phyloP scores from a whole-genome alignment of 2,329 filamentous ascomycete genomes.

The Shiraia sp. region DNA sequence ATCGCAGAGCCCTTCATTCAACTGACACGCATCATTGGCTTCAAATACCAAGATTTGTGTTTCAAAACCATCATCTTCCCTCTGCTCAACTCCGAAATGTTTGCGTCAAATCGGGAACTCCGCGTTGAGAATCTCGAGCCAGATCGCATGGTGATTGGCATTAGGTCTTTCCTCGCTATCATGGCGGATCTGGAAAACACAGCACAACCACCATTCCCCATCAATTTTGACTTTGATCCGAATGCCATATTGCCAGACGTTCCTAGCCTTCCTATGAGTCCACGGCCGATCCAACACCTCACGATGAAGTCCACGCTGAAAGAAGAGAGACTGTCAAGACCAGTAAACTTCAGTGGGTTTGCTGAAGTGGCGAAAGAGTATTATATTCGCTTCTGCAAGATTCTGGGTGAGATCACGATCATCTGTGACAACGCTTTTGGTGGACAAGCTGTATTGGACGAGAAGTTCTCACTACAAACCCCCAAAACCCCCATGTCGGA shows the following conservation, averaged over 20 bases:
- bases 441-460: conserved; percentile 90
- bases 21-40: conserved; percentile 91
- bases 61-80: conserved; percentile 94
- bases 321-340: conserved; percentile 69
- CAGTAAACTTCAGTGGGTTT: conserved; percentile 64
- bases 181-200: conserved; percentile 91
- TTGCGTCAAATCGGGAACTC: conserved; percentile 74
- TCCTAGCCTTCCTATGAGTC: conserved; percentile 36
- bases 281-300: conserved; percentile 35
- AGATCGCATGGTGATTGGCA: conserved; percentile 96
- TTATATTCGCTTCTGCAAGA: conserved; percentile 90
- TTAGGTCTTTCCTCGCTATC: conserved; percentile 88
- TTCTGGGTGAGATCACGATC: conserved; percentile 92
- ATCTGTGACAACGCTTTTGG: conserved; percentile 97
- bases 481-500: conserved; percentile 96
- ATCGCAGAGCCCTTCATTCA: conserved; percentile 90
- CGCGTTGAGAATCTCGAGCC: conserved; percentile 93
- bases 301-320: conserved; percentile 47
- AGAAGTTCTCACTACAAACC: conserved; percentile 85
- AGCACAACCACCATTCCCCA: conserved; percentile 83
- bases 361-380: conserved; percentile 80
- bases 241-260: conserved; percentile 45
- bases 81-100: conserved; percentile 89
- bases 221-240: conserved; percentile 59
- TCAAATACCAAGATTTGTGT: conserved; percentile 90